Evolutionary conservation across 257 asterid genomes (phyloP).

Genomic region (Solanum etuberosum): DNA sequence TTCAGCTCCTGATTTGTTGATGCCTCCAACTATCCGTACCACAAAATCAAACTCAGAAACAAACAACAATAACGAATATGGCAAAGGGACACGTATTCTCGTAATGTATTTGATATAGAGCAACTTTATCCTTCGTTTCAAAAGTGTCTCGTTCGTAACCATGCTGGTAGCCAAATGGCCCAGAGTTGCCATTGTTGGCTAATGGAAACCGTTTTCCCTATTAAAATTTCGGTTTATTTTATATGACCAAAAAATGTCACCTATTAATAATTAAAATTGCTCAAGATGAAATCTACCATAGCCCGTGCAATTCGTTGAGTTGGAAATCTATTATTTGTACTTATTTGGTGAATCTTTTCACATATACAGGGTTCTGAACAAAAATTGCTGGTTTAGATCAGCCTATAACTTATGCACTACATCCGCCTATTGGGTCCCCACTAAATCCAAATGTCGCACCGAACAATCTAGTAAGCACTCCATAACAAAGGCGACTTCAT

Average conservation of each 20-base stretch:
- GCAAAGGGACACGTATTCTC: not conserved
- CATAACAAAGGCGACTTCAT: not conserved
- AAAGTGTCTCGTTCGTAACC: too few relatives aligned
- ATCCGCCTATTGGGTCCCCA: not conserved
- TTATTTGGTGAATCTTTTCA: not conserved
- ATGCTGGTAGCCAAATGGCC: too few relatives aligned
- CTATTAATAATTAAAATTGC: too few relatives aligned
- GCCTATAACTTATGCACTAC: not conserved
- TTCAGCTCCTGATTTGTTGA: slow-evolving; percentile 81
- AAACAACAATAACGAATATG: not conserved
- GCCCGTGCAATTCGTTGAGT: not conserved
- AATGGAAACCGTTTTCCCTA: too few relatives aligned
- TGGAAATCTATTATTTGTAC: not conserved
- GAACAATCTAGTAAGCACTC: not conserved
- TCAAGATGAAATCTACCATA: not conserved
- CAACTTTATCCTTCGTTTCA: too few relatives aligned
- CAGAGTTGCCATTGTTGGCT: too few relatives aligned
- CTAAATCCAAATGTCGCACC: not conserved
- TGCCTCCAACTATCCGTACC: slow-evolving; percentile 66
- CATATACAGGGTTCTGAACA: not conserved
- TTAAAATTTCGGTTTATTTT: too few relatives aligned
- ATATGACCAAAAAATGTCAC: too few relatives aligned
- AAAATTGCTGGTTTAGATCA: not conserved
- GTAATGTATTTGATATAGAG: too few relatives aligned
- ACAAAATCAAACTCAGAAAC: not conserved